These are phyloP conservation scores for Populus hybrid DNA, from an alignment of 441 rosid genomes.

Conservation along the genomic window DNA sequence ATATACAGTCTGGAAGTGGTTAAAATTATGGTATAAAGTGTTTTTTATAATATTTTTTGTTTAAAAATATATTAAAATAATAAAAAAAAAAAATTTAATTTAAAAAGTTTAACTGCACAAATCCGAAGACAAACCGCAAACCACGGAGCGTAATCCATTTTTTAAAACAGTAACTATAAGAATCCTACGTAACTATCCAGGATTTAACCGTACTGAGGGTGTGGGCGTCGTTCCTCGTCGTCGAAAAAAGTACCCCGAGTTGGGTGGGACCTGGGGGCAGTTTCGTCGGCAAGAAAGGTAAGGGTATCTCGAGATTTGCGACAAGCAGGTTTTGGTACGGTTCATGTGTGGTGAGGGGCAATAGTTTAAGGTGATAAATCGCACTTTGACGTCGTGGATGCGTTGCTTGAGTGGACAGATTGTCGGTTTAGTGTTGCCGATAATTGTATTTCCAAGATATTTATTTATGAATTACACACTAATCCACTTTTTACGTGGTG, in stretches of 20 bases:
- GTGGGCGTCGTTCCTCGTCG: no score
- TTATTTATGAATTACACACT: background rate
- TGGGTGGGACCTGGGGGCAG: constrained; percentile 18
- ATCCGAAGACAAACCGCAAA: no score
- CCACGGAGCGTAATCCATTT: no score
- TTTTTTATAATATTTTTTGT: no score
- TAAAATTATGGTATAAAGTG: no score
- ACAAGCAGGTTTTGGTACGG: background rate
- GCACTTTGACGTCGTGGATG: constrained; percentile 8
- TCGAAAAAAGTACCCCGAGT: background rate
- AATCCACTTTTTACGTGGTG: background rate
- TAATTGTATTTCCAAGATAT: background rate
- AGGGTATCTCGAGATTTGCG: constrained; percentile 17
- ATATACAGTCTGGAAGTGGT: no score
- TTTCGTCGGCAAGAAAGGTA: background rate
- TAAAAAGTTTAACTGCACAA: no score
- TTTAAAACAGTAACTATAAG: no score
- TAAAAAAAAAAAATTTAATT: no score
- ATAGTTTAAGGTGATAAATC: background rate
- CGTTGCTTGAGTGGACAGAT: constrained; percentile 16
- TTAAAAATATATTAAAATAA: no score
- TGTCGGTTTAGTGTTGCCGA: constrained; percentile 31
- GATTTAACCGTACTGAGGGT: background rate
- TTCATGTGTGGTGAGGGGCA: background rate
- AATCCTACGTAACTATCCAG: background rate